Base-by-base conservation (phyloP, 164 flowering plant species). In the Vitis labrusca region DNA sequence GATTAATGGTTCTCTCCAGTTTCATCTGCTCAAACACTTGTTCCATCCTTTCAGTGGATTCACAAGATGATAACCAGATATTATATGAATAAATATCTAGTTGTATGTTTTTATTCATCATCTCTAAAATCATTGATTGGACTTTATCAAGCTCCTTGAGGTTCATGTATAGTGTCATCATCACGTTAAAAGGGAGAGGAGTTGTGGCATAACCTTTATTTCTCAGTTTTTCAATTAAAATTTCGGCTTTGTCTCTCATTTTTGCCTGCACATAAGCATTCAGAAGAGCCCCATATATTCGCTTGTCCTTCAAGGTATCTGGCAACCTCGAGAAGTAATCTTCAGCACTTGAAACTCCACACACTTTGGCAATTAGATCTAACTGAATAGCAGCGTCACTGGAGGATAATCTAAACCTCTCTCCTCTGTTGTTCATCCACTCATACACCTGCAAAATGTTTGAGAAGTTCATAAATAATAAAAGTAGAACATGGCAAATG, bases 131-230 rank as follows among this genome's bases (percentile, higher is more conserved):
- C 75, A 91, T 19, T 1, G 73, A 64, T n/a, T 87, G 88, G 53
- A 84, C 91, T 76, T 85, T 87, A 9, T 85, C 93, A 64, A 83
- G 82, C 50, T 92, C 89, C 66, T 77, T 81, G 48, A 88, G 79
- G 68, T 88, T 89, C 92, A 86, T 83, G 71, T 92, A 95, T 37
- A 95, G 90, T 59, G 94, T 94, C 97, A 94, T 92, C 89, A 92
- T 91, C 72, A 89, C 97, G 77, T 91, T 94, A 68, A 63, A 91
- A 23, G 97, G 86, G 76, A 92, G 95, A 50, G 92, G 15, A 9
- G 85, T 77, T 14, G 6, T 61, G 19, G 82, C 81, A 71, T 83
- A 84, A 9, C 94, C 91, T 77, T 80, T 79, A 10, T 68, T 71
- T 73, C 81, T 85, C 92, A 92, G 89, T 70, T 78, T 54, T 13